Base-by-base conservation (phyloP, 345 rosid species). In the Arabidopsis arenosa region DNA sequence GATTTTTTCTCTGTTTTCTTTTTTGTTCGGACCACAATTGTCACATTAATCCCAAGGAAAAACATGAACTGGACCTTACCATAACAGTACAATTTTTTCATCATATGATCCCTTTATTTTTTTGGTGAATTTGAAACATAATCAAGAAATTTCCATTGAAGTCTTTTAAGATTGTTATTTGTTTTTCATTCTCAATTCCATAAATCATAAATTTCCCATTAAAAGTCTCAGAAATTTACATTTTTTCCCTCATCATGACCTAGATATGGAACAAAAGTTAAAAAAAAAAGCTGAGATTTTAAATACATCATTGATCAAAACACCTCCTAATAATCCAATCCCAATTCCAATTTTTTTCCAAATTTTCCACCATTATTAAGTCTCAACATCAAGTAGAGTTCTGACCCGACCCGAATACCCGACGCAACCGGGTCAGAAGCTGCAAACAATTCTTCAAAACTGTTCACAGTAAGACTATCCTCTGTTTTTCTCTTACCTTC, bases 381-480 rank as follows among this genome's bases (percentile, higher is more conserved):
- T 35, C 12, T n/a, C 9, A 55, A 39, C 21, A 52, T 51, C 72
- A n/a, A 45, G 37, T 21, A 69, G 15, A 76, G 53, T 41, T 47
- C 55, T 49, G 32, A 77, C 35, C 67, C 80, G 76, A 77, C 55
- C 76, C 72, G 72, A 47, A 0, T 55, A 56, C 66, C 80, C 66
- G 63, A 39, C 7, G 5, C 62, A 48, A 64, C 76, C 80, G 68
- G 72, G 80, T 77, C 55, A 37, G 36, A 49, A 55, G 39, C n/a
- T 63, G 17, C n/a, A 47, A 77, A 70, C 76, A 63, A 13, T 59
- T 47, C 35, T 54, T 26, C 1, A 26, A 36, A 58, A 75, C 67
- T 59, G 68, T 15, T 47, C 39, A 63, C 63, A 26, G 21, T 1
- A 2, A 55, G 66, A 47, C 2, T 9, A 30, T 70, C 75, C 80